phyloP scores from a whole-genome alignment of 2,329 filamentous ascomycete species.

The Lasiodiplodia theobromae region DNA sequence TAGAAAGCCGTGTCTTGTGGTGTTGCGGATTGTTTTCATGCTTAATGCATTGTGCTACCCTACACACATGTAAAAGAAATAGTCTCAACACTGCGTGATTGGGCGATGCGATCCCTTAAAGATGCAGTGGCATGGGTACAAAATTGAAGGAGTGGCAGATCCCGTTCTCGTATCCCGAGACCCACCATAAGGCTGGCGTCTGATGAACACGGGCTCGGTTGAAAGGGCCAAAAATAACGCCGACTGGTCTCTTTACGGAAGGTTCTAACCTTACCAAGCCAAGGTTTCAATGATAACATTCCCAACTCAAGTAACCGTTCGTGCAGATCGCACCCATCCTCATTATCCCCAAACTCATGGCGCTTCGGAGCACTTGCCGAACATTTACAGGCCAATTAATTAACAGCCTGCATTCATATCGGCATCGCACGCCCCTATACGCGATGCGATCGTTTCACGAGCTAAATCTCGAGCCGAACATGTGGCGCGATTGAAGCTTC shows the following conservation, averaged over 20 bases:
- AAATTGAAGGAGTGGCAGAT: neutral
- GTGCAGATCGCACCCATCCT: neutral
- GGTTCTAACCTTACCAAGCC: neutral
- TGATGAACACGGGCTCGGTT: neutral
- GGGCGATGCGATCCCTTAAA: neutral
- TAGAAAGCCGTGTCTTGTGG: neutral
- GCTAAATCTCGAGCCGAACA: neutral
- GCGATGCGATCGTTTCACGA: neutral
- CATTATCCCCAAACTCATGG: neutral
- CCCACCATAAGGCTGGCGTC: neutral
- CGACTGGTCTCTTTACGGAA: neutral
- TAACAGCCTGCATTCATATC: neutral
- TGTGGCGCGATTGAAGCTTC: neutral
- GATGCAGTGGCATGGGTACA: neutral
- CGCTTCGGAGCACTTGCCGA: neutral
- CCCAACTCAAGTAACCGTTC: neutral
- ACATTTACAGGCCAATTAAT: neutral
- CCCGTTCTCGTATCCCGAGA: neutral
- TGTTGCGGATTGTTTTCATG: neutral
- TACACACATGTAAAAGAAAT: neutral
- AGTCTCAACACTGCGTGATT: neutral
- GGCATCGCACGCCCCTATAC: neutral
- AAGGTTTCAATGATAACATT: neutral
- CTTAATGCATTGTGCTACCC: neutral
- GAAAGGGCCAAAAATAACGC: neutral